These are phyloP conservation scores for Solanum rostratum DNA, from an alignment of 257 asterid genomes.

Conservation along the genomic window DNA sequence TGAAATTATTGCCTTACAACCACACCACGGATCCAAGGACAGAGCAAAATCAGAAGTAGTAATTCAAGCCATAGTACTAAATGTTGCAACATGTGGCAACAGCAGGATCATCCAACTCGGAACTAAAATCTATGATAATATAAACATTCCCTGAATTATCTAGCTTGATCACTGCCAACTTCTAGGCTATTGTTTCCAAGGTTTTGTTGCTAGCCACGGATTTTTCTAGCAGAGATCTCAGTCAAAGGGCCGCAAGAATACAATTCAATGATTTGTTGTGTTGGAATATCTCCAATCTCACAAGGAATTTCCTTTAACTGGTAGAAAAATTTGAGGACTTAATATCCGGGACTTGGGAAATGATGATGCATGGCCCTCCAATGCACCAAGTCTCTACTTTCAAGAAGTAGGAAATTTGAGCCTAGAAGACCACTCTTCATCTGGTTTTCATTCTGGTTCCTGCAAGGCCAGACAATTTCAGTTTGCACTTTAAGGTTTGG, in stretches of 20 bases:
- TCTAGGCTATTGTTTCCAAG: constrained; percentile 16
- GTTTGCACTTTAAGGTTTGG: constrained; percentile 15
- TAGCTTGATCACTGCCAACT: neutral
- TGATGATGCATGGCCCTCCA: neutral
- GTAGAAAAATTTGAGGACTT: constrained; percentile 5
- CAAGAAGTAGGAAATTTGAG: constrained; percentile 8
- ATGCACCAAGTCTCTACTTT: neutral
- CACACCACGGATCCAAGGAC: neutral
- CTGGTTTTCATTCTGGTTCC: constrained; percentile 8
- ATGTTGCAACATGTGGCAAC: neutral
- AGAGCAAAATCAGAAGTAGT: neutral
- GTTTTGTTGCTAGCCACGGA: constrained; percentile 12
- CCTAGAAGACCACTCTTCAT: neutral
- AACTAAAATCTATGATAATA: neutral
- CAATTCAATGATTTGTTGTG: constrained; percentile 6
- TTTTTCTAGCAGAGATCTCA: constrained; percentile 10
- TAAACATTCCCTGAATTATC: constrained; percentile 21
- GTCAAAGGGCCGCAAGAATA: constrained; percentile 7
- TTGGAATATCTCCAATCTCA: constrained; percentile 13
- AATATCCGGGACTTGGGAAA: constrained; percentile 8
- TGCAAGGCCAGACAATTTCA: constrained; percentile 4
- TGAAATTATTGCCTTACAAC: neutral
- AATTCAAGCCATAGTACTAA: neutral
- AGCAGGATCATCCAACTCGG: neutral
- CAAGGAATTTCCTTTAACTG: constrained; percentile 10